Evolutionary conservation across 129 eudicot species (phyloP), one percentile per base, ranked within the genome.

Genomic region (Sambucus nigra): DNA sequence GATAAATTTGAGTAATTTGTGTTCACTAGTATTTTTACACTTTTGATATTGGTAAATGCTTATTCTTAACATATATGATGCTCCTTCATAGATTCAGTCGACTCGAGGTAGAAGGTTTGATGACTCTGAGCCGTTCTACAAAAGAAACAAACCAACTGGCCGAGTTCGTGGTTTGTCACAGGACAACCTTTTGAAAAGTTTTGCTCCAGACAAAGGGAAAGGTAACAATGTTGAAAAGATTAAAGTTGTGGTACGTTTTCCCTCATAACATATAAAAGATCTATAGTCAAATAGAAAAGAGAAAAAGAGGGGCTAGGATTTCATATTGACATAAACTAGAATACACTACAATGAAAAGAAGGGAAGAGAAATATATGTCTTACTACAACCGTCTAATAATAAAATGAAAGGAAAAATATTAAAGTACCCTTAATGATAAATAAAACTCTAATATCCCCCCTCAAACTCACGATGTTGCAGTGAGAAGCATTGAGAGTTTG

Each of bases 181-280:
- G 57, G 76, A 66, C 68, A 89, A 72, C 48, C 68, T 75, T 38
- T 31, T 72, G 55, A 89, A 76, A 74, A 77, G 81, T 59, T 67
- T 79, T 39, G 73, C 82, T 42, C 79, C 84, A 24, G 98, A 89
- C 24, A 89, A 84, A 46, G 98, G 81, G 72, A 89, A 76, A 70
- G 57, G 84, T 22, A 76, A 81, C 69, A 73, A 71, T 55, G 98
- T 85, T 59, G 98, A 95, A 59, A 89, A 89, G 85, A 89, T 89
- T 48, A 89, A 89, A 89, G 98, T 89, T 51, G 98, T 89, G 95
- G 98, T 89, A 85, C 55, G 98, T 32, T 24, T 48, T n/a, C n/a
- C n/a, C n/a, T n/a, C n/a, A n/a, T n/a, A n/a, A n/a, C n/a, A n/a
- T n/a, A n/a, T n/a, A n/a, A n/a, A n/a, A n/a, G n/a, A n/a, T n/a